Evolutionary conservation across 2,329 filamentous ascomycete genomes (phyloP).

Genomic region (Nectriaceae sp.): DNA sequence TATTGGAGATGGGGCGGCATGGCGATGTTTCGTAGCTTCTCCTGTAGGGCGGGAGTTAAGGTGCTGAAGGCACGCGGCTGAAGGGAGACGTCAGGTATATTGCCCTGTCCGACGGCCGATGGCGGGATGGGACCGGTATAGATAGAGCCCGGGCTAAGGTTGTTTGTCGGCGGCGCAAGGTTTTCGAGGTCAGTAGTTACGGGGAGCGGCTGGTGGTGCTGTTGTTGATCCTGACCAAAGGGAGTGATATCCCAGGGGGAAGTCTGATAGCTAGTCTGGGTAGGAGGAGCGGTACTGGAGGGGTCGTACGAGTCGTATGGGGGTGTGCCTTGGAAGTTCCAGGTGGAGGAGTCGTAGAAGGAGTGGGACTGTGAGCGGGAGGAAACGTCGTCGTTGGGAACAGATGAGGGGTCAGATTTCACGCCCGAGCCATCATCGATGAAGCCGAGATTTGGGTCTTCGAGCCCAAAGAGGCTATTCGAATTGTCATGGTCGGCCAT

Average conservation of each 20-base stretch:
- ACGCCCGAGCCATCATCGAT: conserved; percentile 36
- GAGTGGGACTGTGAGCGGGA: conserved; percentile 32
- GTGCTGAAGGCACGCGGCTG: conserved; percentile 26
- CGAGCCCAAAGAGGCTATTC: conserved; percentile 46
- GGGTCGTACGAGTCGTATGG: conserved; percentile 49
- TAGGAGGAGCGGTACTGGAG: conserved; percentile 37
- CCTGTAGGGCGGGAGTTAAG: conserved; percentile 60
- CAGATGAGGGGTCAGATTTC: conserved; percentile 34
- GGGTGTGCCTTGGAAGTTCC: conserved; percentile 51
- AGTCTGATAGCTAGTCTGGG: conserved; percentile 34
- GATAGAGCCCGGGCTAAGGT: conserved; percentile 37
- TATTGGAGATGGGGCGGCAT: conserved; percentile 66
- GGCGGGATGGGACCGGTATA: conserved; percentile 32
- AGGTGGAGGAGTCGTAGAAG: conserved; percentile 43
- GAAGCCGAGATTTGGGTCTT: conserved; percentile 43
- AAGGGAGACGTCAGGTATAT: conserved; percentile 35
- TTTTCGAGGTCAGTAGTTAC: conserved; percentile 35
- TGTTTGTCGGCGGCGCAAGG: conserved; percentile 19
- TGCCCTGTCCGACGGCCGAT: conserved; percentile 25
- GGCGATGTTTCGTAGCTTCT: conserved; percentile 63
- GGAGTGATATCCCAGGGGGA: conserved; percentile 36
- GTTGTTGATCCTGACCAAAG: conserved; percentile 30
- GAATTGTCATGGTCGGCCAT: conserved; percentile 45
- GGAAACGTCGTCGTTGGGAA: conserved; percentile 36
- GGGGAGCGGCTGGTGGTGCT: conserved; percentile 35